Evolutionary conservation across 2,329 filamentous ascomycete genomes (phyloP).

Genomic region (Clathrospora elynae): DNA sequence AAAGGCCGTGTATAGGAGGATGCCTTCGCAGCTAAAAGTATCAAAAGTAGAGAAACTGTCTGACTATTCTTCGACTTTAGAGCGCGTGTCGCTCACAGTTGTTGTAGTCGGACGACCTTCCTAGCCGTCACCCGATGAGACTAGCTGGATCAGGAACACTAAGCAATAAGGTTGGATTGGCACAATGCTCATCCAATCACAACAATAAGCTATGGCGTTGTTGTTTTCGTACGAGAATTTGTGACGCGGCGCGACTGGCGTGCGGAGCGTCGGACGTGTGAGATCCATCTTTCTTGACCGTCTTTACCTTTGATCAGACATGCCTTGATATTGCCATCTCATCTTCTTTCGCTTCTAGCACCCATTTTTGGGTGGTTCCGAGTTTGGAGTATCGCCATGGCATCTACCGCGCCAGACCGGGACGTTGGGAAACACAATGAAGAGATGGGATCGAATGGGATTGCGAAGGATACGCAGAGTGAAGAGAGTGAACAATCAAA

Average conservation of each 20-base stretch:
- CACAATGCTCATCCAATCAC: not conserved
- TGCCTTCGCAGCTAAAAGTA: no score
- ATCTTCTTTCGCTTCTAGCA: not conserved
- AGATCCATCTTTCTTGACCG: not conserved
- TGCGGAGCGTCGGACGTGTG: conserved; percentile 19
- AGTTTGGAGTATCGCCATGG: conserved; percentile 11
- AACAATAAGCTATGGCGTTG: conserved; percentile 1
- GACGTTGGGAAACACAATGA: conserved; percentile 13
- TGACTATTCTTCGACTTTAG: not conserved
- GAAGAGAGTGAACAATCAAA: conserved; percentile 15
- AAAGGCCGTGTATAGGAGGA: no score
- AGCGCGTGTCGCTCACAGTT: not conserved
- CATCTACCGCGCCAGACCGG: conserved; percentile 15
- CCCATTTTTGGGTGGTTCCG: not conserved
- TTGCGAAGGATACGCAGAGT: conserved; percentile 12
- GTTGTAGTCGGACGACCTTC: not conserved
- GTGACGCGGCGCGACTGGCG: conserved; percentile 1
- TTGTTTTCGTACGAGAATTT: not conserved
- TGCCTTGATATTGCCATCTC: not conserved
- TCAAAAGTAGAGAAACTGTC: no score
- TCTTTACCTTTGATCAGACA: no score
- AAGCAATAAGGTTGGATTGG: conserved; percentile 1
- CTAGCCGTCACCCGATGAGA: not conserved
- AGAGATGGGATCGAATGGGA: conserved; percentile 16
- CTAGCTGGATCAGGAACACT: not conserved